A percentile compares a stretch with the other conserved stretches of the same genome.
Conservation (phyloP, 2,329 filamentous ascomycete genomes). For the Botrytis porri region DNA sequence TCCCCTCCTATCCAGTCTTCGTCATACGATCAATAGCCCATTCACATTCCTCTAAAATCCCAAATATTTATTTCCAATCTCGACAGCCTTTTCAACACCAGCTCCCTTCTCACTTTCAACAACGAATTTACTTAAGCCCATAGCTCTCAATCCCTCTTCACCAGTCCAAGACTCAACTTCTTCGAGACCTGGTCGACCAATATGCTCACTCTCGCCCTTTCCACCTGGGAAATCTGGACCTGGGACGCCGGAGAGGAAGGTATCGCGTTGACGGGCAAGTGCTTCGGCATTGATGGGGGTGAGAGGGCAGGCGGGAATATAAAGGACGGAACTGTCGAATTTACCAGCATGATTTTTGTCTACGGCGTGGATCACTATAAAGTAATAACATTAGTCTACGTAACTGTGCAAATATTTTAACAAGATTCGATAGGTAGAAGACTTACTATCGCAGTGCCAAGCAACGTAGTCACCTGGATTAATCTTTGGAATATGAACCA, state of each 20-base stretch:
- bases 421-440: too few species aligned
- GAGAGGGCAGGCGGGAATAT: slow-evolving; percentile 82
- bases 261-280: slow-evolving; percentile 66
- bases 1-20: not conserved
- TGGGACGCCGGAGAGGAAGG: slow-evolving; percentile 65
- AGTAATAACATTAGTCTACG: not conserved
- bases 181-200: slow-evolving; percentile 42
- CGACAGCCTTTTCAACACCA: not conserved
- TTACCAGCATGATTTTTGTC: slow-evolving; percentile 72
- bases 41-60: not conserved
- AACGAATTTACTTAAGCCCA: slow-evolving; percentile 46
- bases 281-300: slow-evolving; percentile 73
- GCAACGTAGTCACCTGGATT: slow-evolving; percentile 66
- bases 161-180: slow-evolving; percentile 44
- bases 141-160: slow-evolving; percentile 52
- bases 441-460: slow-evolving; percentile 50
- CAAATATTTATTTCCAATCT: not conserved
- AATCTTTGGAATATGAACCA: slow-evolving; percentile 63
- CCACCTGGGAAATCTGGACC: slow-evolving; percentile 71
- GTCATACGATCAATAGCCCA: not conserved
- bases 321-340: slow-evolving; percentile 77
- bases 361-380: slow-evolving; percentile 61
- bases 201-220: slow-evolving; percentile 59
- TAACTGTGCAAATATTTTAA: not conserved
- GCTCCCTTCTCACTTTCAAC: not conserved